Conservation (phyloP, 768 basidiomycete species). For the Sutorius australiensis region DNA sequence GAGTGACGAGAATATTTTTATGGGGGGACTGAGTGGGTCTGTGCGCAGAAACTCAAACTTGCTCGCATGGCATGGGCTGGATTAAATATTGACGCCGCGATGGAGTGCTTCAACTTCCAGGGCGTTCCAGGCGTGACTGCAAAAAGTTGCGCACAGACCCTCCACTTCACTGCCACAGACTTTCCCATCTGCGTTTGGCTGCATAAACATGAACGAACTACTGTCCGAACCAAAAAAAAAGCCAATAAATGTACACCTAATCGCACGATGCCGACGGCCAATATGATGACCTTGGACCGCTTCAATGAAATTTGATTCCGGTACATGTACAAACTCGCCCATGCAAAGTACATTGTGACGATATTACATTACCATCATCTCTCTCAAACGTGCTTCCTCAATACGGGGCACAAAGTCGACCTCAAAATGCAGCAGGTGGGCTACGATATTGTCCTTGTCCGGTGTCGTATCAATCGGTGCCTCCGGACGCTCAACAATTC, state of each 20-base stretch:
- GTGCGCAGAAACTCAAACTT: slow-evolving; percentile 23
- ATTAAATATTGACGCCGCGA: slow-evolving; percentile 18
- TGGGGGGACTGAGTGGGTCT: slow-evolving; percentile 11
- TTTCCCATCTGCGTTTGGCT: too few relatives aligned
- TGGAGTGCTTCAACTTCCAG: slow-evolving; percentile 3
- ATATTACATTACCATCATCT: slow-evolving; percentile 5
- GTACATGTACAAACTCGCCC: too few relatives aligned
- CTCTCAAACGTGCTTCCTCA: slow-evolving; percentile 8
- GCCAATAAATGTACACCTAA: too few relatives aligned
- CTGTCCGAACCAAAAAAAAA: too few relatives aligned
- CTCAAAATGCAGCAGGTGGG: slow-evolving; percentile 54
- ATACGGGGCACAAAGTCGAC: slow-evolving; percentile 50
- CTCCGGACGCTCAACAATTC: slow-evolving; percentile 41
- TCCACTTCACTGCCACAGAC: neutral
- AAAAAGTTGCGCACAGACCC: neutral
- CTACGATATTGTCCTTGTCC: slow-evolving; percentile 54
- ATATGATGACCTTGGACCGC: too few relatives aligned
- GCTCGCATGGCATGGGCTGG: slow-evolving; percentile 15
- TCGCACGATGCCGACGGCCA: too few relatives aligned
- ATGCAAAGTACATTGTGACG: too few relatives aligned
- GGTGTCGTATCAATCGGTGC: slow-evolving; percentile 50
- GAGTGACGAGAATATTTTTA: slow-evolving; percentile 11
- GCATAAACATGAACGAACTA: too few relatives aligned
- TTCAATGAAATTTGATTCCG: too few relatives aligned
- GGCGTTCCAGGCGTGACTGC: neutral